Percentiles rank a stretch among this genome's conserved stretches.
phyloP scores from a whole-genome alignment of 768 basidiomycete species.

The Serpula lacrymans region DNA sequence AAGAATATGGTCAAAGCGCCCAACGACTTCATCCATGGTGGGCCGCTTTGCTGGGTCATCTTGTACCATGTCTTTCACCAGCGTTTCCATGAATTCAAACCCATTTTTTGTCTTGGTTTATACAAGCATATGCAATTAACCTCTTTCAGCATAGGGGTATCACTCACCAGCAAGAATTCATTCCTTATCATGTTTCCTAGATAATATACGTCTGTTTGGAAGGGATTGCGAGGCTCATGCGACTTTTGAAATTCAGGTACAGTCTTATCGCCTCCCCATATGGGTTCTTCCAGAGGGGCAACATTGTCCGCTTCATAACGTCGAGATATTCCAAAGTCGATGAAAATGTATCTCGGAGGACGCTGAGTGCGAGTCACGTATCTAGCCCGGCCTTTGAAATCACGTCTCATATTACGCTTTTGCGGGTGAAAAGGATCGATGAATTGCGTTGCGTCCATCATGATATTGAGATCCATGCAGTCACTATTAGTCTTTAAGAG shows the following conservation, averaged over 20 bases:
- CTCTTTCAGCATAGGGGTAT: no score
- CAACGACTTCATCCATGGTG: no score
- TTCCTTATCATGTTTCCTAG: conserved; percentile 9
- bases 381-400: conserved; percentile 5
- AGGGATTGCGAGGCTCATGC: conserved; percentile 4
- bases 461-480: conserved; percentile 10
- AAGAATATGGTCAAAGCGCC: no score
- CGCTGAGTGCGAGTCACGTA: conserved; percentile 12
- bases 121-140: no score
- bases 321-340: conserved; percentile 23
- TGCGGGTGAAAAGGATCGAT: conserved; percentile 4
- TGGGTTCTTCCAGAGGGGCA: conserved; percentile 16
- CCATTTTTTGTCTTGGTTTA: no score
- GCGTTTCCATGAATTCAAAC: conserved; percentile 15
- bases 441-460: conserved; percentile 15
- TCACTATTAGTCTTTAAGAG: conserved; percentile 1
- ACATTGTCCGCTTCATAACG: conserved; percentile 12
- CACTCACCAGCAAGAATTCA: conserved; percentile 9
- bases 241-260: conserved; percentile 13
- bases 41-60: no score
- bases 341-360: conserved; percentile 18
- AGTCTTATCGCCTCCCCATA: conserved; percentile 7
- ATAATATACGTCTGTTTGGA: conserved; percentile 7
- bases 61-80: conserved; percentile 10
- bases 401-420: background rate